Conservation (phyloP, 176 grass and related monocot species). For the sorghum (Sorghum bicolor) region Sorghum_bicolor_NCBIv3 NC_012871.2:73360001-73360500, state of each 20-base stretch:
- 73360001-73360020: background rate
- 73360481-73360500: conserved; percentile 44
- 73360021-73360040: background rate
- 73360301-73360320: conserved; percentile 16
- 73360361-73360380: conserved; percentile 50
- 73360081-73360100: conserved; percentile 89
- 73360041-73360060: background rate
- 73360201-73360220: background rate
- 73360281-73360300: conserved; percentile 47
- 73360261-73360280: background rate
- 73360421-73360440: conserved; percentile 68
- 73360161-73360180: background rate
- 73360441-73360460: conserved; percentile 99
- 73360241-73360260: background rate
- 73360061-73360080: conserved; percentile 21
- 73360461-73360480: conserved; percentile 78
- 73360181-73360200: background rate
- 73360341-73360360: conserved; percentile 72
- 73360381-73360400: conserved; percentile 25
- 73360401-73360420: conserved; percentile 20
- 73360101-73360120: conserved; percentile 77
- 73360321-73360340: conserved; percentile 23
- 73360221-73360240: background rate
- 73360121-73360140: conserved; percentile 89
- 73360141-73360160: conserved; percentile 71